A percentile compares a stretch with the other conserved stretches of the same genome.
phyloP scores from a whole-genome alignment of 371 early-diverging fungal genomes.

The Rhizopus sp. region DNA sequence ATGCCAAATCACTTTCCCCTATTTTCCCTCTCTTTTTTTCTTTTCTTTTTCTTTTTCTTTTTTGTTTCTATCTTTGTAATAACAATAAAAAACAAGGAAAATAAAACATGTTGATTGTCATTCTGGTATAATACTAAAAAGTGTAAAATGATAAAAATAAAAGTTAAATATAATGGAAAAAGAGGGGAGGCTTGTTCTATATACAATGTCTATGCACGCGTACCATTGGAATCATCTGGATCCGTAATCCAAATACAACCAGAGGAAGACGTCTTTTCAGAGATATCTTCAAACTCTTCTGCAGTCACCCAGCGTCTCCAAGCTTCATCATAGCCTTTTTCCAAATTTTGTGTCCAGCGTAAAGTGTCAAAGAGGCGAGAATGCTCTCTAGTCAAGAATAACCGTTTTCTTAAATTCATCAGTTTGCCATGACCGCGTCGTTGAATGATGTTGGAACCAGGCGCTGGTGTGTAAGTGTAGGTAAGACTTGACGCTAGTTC shows the following conservation, averaged over 20 bases:
- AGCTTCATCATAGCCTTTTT: constrained; percentile 71
- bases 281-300: constrained; percentile 57
- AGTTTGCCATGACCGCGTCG: constrained; percentile 64
- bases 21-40: constrained; percentile 6
- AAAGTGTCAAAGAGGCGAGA: constrained; percentile 85
- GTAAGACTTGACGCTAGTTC: constrained; percentile 58
- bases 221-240: constrained; percentile 34
- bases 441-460: constrained; percentile 28
- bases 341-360: constrained; percentile 88
- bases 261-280: constrained; percentile 2
- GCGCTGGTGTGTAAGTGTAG: constrained; percentile 48
- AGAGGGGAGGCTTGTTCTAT: background rate
- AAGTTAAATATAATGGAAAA: background rate
- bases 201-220: background rate
- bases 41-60: background rate
- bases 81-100: background rate
- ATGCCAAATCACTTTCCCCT: background rate
- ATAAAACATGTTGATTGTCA: background rate
- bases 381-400: constrained; percentile 77
- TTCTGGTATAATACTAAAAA: constrained; percentile 1
- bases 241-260: constrained; percentile 53
- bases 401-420: constrained; percentile 69
- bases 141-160: background rate
- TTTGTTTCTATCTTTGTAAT: background rate
- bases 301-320: constrained; percentile 80